A percentile compares a stretch with the other conserved stretches of the same genome.
Conservation (phyloP, 345 rosid species). For the Pistacia atlantica region DNA sequence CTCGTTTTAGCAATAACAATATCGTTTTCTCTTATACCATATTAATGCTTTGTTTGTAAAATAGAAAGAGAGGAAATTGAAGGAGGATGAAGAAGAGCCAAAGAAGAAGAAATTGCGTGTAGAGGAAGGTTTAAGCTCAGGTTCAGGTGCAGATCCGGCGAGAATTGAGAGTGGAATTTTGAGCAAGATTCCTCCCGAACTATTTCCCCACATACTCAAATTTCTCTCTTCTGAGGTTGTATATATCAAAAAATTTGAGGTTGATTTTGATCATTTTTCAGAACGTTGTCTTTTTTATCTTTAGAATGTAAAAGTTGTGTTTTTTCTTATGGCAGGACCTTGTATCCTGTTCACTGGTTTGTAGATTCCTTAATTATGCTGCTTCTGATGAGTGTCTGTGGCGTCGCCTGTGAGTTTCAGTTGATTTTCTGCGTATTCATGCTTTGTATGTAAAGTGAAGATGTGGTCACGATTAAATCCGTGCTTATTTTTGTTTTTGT, state of each 20-base stretch:
- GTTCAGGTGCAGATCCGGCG: constrained; percentile 18
- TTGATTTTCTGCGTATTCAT: neutral
- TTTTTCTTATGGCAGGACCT: constrained; percentile 61
- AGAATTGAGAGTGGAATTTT: constrained; percentile 71
- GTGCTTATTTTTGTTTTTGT: neutral
- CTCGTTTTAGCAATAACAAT: neutral
- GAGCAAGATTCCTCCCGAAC: constrained; percentile 77
- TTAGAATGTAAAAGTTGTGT: neutral
- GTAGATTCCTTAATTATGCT: constrained; percentile 71
- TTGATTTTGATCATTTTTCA: neutral
- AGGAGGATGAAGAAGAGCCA: constrained; percentile 34
- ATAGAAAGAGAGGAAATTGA: constrained; percentile 35
- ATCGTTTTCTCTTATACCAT: neutral
- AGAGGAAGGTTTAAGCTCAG: constrained; percentile 15
- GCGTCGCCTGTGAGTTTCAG: constrained; percentile 81
- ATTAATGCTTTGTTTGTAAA: neutral
- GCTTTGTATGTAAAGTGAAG: neutral
- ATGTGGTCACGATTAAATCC: neutral
- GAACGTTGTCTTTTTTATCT: neutral
- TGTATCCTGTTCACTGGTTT: constrained; percentile 75
- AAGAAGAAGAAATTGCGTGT: constrained; percentile 50
- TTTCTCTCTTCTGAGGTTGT: constrained; percentile 89
- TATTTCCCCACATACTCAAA: constrained; percentile 82
- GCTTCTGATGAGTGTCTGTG: constrained; percentile 92
- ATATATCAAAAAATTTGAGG: neutral